Percentiles rank a stretch among this genome's conserved stretches.
phyloP scores from a whole-genome alignment of 2,329 filamentous ascomycete genomes.

The Fusarium musae region DNA sequence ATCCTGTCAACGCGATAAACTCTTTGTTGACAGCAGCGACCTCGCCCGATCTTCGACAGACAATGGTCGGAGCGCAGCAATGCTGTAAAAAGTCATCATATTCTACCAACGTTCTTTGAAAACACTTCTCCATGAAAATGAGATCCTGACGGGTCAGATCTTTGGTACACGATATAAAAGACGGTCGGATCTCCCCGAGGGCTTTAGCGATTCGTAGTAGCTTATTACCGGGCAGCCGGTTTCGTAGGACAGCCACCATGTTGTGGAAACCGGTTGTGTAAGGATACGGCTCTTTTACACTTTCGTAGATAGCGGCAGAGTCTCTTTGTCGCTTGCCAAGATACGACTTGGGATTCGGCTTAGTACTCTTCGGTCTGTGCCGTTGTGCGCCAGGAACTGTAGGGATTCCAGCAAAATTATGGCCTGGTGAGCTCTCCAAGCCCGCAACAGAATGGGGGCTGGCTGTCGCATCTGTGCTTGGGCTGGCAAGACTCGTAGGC shows the following conservation, averaged over 20 bases:
- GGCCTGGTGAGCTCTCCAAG: conserved; percentile 65
- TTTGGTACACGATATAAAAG: conserved; percentile 90
- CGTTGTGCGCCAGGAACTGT: conserved; percentile 46
- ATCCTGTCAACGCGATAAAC: conserved; percentile 94
- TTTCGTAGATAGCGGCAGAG: conserved; percentile 87
- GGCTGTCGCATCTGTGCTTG: conserved; percentile 70
- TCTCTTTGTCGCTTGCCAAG: conserved; percentile 73
- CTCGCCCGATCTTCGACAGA: conserved; percentile 91
- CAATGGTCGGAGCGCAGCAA: conserved; percentile 89
- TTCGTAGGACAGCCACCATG: conserved; percentile 81
- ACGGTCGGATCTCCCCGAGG: conserved; percentile 88
- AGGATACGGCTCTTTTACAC: conserved; percentile 89
- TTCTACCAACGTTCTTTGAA: conserved; percentile 91
- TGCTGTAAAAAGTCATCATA: conserved; percentile 93
- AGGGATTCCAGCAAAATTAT: conserved; percentile 46
- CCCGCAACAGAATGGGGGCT: conserved; percentile 67
- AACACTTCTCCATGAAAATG: conserved; percentile 97
- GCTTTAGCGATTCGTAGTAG: conserved; percentile 86
- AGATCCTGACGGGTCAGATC: conserved; percentile 90
- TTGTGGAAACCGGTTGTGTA: conserved; percentile 93
- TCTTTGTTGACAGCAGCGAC: conserved; percentile 97
- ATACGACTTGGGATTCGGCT: conserved; percentile 58
- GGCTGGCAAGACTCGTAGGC: conserved; percentile 70
- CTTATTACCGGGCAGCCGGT: conserved; percentile 81
- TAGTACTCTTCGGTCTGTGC: conserved; percentile 58